phyloP scores from a whole-genome alignment of 139 green algal genomes.

The Helicosporidium sp. region DNA sequence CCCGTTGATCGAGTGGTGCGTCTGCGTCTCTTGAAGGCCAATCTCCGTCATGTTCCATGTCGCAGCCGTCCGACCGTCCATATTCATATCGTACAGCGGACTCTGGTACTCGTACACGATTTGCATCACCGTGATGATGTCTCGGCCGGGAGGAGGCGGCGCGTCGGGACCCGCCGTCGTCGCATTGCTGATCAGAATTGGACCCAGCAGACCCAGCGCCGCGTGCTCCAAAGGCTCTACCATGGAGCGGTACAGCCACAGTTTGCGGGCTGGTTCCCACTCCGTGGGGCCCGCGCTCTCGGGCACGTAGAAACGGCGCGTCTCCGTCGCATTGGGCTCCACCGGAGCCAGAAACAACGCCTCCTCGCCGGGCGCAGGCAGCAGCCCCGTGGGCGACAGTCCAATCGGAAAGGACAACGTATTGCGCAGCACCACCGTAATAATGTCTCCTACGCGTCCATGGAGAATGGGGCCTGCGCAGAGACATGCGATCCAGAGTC shows the following conservation, averaged over 20 bases:
- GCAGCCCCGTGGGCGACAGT: conserved; percentile 10
- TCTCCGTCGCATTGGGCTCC: background rate
- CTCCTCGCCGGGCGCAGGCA: background rate
- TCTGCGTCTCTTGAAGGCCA: conserved; percentile 10
- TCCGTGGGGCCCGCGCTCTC: background rate
- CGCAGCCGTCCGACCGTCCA: conserved; percentile 1
- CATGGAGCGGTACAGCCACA: conserved; percentile 20
- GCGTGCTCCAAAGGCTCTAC: conserved; percentile 20
- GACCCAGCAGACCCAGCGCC: conserved; percentile 33
- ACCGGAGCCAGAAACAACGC: background rate
- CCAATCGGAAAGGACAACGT: conserved; percentile 11
- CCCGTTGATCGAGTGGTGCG: conserved; percentile 25
- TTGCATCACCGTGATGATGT: conserved; percentile 19
- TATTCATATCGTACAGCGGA: conserved; percentile 9
- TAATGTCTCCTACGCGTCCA: conserved; percentile 10
- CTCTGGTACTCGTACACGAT: conserved; percentile 17
- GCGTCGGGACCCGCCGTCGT: background rate
- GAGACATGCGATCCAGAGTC: too few species aligned
- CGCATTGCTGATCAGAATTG: conserved; percentile 29
- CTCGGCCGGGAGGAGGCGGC: conserved; percentile 1
- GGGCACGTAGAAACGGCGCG: conserved; percentile 10
- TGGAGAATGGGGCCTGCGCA: conserved; percentile 6
- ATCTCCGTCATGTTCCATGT: background rate
- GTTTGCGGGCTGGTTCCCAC: conserved; percentile 5
- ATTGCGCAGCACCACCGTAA: conserved; percentile 21